Percentiles rank a stretch among this genome's conserved stretches.
Conservation (phyloP, 257 asterid genomes). For the Knoxia roxburghii region DNA sequence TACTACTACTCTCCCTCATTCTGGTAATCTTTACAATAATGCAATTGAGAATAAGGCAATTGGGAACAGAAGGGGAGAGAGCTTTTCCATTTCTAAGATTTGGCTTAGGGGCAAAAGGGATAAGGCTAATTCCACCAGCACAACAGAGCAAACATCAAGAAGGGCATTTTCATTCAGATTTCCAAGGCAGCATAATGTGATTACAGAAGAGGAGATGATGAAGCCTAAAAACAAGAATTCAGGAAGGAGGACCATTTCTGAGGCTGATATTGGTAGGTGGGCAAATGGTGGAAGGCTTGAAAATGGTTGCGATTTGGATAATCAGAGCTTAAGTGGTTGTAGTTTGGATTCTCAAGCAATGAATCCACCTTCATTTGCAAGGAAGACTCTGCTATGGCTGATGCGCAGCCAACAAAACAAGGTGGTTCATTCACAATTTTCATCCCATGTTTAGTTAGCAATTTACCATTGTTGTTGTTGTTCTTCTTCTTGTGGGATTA, state of each 20-base stretch:
- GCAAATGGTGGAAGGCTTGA: constrained; percentile 50
- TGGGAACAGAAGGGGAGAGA: constrained; percentile 45
- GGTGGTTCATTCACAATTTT: constrained; percentile 54
- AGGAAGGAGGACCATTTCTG: constrained; percentile 47
- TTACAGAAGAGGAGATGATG: constrained; percentile 18
- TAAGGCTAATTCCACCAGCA: constrained; percentile 18
- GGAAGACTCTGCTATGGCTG: constrained; percentile 76
- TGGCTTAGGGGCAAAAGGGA: constrained; percentile 64
- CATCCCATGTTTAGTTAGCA: constrained; percentile 37
- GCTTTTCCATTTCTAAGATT: constrained; percentile 69
- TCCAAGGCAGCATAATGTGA: constrained; percentile 24
- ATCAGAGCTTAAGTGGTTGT: constrained; percentile 43
- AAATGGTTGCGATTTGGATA: constrained; percentile 41
- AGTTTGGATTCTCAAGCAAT: constrained; percentile 59
- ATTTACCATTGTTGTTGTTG: neutral
- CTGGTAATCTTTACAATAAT: neutral
- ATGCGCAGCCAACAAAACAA: constrained; percentile 76
- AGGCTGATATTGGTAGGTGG: constrained; percentile 47
- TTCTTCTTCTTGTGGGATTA: neutral
- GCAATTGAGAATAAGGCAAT: constrained; percentile 24
- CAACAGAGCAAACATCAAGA: constrained; percentile 29
- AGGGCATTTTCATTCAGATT: constrained; percentile 72
- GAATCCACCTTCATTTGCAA: constrained; percentile 59
- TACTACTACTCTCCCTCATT: neutral
- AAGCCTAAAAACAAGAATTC: constrained; percentile 28